phyloP scores from a whole-genome alignment of 805 yeast species.

The Tetrapisispora taiwanensis region DNA sequence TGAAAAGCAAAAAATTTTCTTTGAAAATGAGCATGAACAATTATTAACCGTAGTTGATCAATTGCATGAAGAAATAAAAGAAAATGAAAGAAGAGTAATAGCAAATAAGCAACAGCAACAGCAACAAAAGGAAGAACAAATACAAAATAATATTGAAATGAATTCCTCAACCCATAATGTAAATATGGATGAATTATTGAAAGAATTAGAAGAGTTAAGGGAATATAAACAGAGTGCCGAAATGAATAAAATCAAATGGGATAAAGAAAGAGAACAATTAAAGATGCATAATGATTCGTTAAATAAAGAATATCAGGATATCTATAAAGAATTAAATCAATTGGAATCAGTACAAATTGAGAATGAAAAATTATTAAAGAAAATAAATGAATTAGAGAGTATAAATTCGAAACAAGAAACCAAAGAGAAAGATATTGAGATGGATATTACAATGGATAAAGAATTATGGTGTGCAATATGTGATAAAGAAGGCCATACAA shows the following conservation, averaged over 20 bases:
- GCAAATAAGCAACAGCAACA: conserved; percentile 2
- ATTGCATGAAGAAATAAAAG: conserved; percentile 26
- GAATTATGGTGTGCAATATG: conserved; percentile 86
- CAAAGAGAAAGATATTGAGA: conserved; percentile 3
- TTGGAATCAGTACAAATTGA: not conserved
- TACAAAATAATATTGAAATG: not conserved
- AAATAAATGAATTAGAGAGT: conserved; percentile 25
- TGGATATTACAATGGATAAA: conserved; percentile 62
- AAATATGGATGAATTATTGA: conserved; percentile 4
- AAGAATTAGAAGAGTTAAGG: conserved; percentile 8
- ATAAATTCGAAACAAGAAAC: not conserved
- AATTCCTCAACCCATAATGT: no score
- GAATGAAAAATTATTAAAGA: conserved; percentile 14
- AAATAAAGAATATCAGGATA: conserved; percentile 19
- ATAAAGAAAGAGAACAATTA: conserved; percentile 21
- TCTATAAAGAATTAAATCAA: conserved; percentile 18
- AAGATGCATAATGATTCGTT: conserved; percentile 22
- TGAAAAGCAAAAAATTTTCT: conserved; percentile 19
- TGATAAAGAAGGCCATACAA: conserved; percentile 81
- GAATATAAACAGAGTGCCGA: conserved; percentile 10
- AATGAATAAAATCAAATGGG: conserved; percentile 15
- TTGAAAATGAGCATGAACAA: conserved; percentile 25
- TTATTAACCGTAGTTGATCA: conserved; percentile 25
- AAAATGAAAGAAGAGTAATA: conserved; percentile 16
- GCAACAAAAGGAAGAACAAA: not conserved